Evolutionary conservation across 2,329 filamentous ascomycete genomes (phyloP).

Genomic region (Penicillium verrucosum): DNA sequence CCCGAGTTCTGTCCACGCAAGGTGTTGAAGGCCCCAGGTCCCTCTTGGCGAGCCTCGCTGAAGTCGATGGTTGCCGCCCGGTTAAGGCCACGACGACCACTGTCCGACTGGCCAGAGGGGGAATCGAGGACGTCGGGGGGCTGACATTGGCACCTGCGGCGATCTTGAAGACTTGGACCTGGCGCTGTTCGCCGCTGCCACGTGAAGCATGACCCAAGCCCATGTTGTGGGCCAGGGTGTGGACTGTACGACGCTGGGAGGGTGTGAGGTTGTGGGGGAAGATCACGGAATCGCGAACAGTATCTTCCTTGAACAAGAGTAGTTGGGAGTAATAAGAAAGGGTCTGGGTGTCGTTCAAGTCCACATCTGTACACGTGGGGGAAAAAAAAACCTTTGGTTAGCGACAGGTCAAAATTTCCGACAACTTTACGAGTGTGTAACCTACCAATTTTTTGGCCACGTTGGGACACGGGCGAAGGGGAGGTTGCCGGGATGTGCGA

Average conservation of each 20-base stretch:
- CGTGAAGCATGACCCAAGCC: conserved; percentile 86
- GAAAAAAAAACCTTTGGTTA: conserved; percentile 10
- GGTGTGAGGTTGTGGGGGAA: conserved; percentile 80
- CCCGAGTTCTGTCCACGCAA: conserved; percentile 71
- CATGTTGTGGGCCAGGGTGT: conserved; percentile 94
- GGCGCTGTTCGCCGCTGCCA: conserved; percentile 79
- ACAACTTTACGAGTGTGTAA: not conserved
- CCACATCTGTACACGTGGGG: conserved; percentile 56
- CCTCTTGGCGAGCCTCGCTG: conserved; percentile 70
- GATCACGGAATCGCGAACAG: conserved; percentile 71
- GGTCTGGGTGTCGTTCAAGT: conserved; percentile 86
- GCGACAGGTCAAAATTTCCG: not conserved
- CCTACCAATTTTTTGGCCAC: conserved; percentile 39
- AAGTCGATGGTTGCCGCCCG: conserved; percentile 98
- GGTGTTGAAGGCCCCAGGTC: conserved; percentile 68
- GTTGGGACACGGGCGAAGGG: conserved; percentile 64
- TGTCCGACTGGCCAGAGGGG: conserved; percentile 65
- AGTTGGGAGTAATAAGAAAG: conserved; percentile 88
- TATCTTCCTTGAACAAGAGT: conserved; percentile 80
- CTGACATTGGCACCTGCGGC: conserved; percentile 54
- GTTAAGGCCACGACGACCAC: conserved; percentile 79
- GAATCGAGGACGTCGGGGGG: conserved; percentile 61
- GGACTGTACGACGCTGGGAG: conserved; percentile 81
- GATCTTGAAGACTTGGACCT: conserved; percentile 78
- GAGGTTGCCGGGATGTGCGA: conserved; percentile 62